phyloP scores from a whole-genome alignment of 1,139 yeast species.

The Zygosaccharomyces sapae region DNA sequence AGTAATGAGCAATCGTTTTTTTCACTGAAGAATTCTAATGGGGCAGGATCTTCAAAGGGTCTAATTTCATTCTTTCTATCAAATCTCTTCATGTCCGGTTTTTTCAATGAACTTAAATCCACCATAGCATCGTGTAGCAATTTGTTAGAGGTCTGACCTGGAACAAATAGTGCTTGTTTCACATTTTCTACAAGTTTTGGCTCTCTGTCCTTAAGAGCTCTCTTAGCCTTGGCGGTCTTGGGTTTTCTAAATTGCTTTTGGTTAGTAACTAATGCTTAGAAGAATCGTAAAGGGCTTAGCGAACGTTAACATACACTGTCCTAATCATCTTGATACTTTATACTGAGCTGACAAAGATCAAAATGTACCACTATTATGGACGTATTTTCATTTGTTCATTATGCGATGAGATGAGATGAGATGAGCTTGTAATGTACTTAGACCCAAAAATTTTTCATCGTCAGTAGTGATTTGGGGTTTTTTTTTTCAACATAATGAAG shows the following conservation, averaged over 20 bases:
- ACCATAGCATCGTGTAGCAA: conserved; percentile 83
- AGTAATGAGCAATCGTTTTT: conserved; percentile 87
- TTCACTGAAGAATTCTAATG: conserved; percentile 86
- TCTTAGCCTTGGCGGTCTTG: conserved; percentile 91
- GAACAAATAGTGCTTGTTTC: conserved; percentile 85
- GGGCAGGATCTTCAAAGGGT: conserved; percentile 90
- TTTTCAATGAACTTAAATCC: conserved; percentile 85
- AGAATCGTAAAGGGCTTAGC: conserved; percentile 4
- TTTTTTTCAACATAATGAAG: conserved; percentile 2
- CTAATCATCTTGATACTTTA: conserved; percentile 48
- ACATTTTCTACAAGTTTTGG: conserved; percentile 86
- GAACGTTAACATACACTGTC: conserved; percentile 40
- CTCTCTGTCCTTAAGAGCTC: conserved; percentile 86
- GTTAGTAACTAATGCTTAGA: conserved; percentile 1
- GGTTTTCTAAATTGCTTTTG: conserved; percentile 49
- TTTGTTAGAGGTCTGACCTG: conserved; percentile 80
- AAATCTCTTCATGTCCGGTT: conserved; percentile 86
- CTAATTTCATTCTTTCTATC: conserved; percentile 80
- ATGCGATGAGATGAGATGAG: conserved; percentile 15
- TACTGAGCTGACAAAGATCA: background rate
- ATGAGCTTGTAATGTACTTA: conserved; percentile 5
- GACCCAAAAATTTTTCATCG: conserved; percentile 9
- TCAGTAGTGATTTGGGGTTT: conserved; percentile 4
- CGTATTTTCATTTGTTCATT: conserved; percentile 1
- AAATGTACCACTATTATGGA: background rate